These are phyloP conservation scores for Xylariaceae sp. DNA, from an alignment of 2,329 filamentous ascomycete genomes.

Conservation along the genomic window DNA sequence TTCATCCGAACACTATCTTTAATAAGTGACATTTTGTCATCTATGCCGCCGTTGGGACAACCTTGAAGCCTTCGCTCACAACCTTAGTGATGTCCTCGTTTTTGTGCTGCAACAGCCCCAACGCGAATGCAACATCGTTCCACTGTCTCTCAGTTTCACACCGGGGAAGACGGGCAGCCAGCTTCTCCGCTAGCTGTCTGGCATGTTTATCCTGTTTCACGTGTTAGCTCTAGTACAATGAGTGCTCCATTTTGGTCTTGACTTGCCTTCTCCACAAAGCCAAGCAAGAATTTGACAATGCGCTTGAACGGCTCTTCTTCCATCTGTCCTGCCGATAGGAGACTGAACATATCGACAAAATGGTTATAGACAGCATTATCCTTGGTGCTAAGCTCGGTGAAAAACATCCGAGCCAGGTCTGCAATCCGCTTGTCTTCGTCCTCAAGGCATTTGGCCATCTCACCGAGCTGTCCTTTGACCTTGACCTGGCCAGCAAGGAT, in stretches of 20 bases:
- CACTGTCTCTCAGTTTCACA: constrained; percentile 94
- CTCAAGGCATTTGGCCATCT: constrained; percentile 99
- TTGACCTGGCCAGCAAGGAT: constrained; percentile 98
- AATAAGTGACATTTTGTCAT: neutral
- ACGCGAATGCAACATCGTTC: constrained; percentile 93
- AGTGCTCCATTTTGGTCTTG: neutral
- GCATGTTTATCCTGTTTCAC: constrained; percentile 82
- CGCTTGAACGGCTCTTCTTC: constrained; percentile 81
- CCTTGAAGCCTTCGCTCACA: constrained; percentile 70
- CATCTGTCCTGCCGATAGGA: constrained; percentile 80
- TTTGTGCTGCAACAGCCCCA: constrained; percentile 87
- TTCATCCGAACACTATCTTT: too few relatives aligned
- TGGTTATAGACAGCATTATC: constrained; percentile 99
- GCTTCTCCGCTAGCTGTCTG: constrained; percentile 86
- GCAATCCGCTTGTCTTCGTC: constrained; percentile 93
- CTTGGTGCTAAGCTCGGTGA: constrained; percentile 93
- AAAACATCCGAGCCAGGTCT: constrained; percentile 96
- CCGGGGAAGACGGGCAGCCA: constrained; percentile 77
- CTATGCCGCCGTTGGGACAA: constrained; percentile 58
- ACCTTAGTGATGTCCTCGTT: constrained; percentile 83
- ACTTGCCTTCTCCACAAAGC: constrained; percentile 93
- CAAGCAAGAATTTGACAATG: constrained; percentile 87
- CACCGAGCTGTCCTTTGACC: constrained; percentile 95
- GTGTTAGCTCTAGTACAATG: neutral
- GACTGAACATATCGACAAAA: constrained; percentile 97